Conservation (phyloP, 2,329 filamentous ascomycete species). For the Fusarium poae region DNA sequence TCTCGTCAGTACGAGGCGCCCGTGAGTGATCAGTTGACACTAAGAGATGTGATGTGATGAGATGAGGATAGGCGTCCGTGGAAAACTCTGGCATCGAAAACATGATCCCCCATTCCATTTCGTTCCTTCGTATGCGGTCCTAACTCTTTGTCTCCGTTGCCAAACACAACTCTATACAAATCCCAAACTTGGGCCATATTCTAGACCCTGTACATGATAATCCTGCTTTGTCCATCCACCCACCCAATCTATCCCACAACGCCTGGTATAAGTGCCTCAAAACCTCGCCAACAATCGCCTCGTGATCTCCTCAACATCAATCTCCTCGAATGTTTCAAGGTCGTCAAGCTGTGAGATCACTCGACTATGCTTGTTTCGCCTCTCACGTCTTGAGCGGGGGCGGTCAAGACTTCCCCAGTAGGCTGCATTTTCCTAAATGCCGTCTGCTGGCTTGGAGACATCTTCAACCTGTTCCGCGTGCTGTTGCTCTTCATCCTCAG, state of each 20-base stretch:
- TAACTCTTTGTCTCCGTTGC: slow-evolving; percentile 42
- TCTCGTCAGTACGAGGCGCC: slow-evolving; percentile 42
- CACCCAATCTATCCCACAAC: slow-evolving; percentile 42
- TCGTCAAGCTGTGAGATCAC: slow-evolving; percentile 37
- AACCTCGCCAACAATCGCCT: slow-evolving; percentile 43
- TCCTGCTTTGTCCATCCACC: slow-evolving; percentile 30
- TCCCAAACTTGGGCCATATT: slow-evolving; percentile 25
- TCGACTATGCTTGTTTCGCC: slow-evolving; percentile 12
- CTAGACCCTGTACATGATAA: slow-evolving; percentile 39
- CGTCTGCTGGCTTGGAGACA: slow-evolving; percentile 33
- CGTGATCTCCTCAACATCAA: slow-evolving; percentile 49
- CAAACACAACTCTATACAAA: slow-evolving; percentile 45
- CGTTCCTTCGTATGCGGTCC: slow-evolving; percentile 44
- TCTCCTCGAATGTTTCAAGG: slow-evolving; percentile 49
- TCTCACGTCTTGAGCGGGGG: slow-evolving; percentile 24
- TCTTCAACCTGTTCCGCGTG: slow-evolving; percentile 44
- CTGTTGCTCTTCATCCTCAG: slow-evolving; percentile 29
- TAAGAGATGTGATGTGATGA: slow-evolving; percentile 43
- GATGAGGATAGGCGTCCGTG: slow-evolving; percentile 44
- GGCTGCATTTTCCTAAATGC: slow-evolving; percentile 39
- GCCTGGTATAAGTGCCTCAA: slow-evolving; percentile 45
- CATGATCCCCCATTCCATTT: slow-evolving; percentile 50
- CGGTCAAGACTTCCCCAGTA: slow-evolving; percentile 33
- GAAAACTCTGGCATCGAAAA: slow-evolving; percentile 47
- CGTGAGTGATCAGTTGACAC: slow-evolving; percentile 39